phyloP scores from a whole-genome alignment of 2,329 filamentous ascomycete species.

The Fusarium domesticum region DNA sequence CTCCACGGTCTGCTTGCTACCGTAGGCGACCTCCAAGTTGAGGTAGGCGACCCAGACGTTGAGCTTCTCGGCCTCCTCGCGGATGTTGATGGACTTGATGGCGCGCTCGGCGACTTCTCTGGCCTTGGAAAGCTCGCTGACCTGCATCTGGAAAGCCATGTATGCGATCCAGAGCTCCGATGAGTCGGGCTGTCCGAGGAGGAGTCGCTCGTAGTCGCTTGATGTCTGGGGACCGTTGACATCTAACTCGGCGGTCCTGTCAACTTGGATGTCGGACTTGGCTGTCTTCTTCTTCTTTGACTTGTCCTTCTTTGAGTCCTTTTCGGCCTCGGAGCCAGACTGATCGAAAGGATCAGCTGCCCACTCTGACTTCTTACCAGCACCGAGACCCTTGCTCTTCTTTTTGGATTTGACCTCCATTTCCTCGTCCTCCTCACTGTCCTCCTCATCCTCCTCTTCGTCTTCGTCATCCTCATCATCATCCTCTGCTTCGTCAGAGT shows the following conservation, averaged over 20 bases:
- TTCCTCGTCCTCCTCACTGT: conserved; percentile 34
- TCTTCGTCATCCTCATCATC: conserved; percentile 46
- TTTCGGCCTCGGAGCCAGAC: conserved; percentile 50
- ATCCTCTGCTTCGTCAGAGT: conserved; percentile 38
- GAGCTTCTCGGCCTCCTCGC: conserved; percentile 87
- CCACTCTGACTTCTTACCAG: conserved; percentile 86
- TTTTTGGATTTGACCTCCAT: conserved; percentile 41
- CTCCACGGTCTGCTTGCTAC: conserved; percentile 76
- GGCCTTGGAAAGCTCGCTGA: conserved; percentile 84
- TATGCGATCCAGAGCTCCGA: conserved; percentile 93
- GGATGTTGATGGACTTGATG: conserved; percentile 84
- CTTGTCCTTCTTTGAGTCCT: conserved; percentile 32
- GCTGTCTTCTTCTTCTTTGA: conserved; percentile 64
- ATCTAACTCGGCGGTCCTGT: conserved; percentile 89
- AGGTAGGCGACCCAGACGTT: conserved; percentile 94
- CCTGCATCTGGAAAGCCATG: conserved; percentile 97
- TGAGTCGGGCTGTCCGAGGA: conserved; percentile 90
- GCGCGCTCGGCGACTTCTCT: conserved; percentile 88
- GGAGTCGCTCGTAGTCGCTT: conserved; percentile 88
- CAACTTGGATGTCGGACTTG: conserved; percentile 76
- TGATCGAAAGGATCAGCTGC: conserved; percentile 66
- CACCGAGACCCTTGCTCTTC: conserved; percentile 35
- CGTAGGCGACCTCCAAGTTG: conserved; percentile 90
- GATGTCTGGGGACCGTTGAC: conserved; percentile 82
- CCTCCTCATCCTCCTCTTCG: conserved; percentile 34